These are phyloP conservation scores for Schizophyllum amplum DNA, from an alignment of 1,284 basidiomycete genomes.

Conservation along the genomic window DNA sequence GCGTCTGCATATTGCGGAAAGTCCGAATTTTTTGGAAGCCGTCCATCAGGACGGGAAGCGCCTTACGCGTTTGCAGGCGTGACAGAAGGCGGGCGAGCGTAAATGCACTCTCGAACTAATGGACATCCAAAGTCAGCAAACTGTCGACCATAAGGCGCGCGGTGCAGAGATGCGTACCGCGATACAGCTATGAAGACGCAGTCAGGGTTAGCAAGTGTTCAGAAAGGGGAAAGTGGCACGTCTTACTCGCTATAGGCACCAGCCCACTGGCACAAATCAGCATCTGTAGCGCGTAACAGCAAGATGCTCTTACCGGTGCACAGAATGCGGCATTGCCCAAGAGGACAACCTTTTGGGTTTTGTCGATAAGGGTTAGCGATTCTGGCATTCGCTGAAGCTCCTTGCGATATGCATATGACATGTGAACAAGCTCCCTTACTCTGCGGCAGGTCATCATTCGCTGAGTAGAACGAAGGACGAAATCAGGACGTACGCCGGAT, in stretches of 20 bases:
- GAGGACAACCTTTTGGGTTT: constrained; percentile 2
- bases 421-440: constrained; percentile 1
- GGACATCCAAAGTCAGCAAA: neutral
- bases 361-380: constrained; percentile 2
- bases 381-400: constrained; percentile 6
- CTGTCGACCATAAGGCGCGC: too few species aligned
- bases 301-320: neutral
- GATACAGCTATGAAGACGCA: neutral
- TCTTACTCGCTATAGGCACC: constrained; percentile 6
- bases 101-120: constrained; percentile 53
- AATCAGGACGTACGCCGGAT: constrained; percentile 5
- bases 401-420: neutral
- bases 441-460: neutral
- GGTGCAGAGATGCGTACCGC: constrained; percentile 1
- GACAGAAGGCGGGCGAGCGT: constrained; percentile 54
- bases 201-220: neutral
- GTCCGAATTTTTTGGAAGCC: constrained; percentile 47
- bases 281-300: neutral
- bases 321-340: constrained; percentile 10
- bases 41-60: constrained; percentile 37
- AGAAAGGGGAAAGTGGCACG: neutral
- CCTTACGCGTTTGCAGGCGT: constrained; percentile 29
- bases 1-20: constrained; percentile 37
- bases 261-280: constrained; percentile 5
- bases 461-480: neutral